Percentiles rank a stretch among this genome's conserved stretches.
Conservation (phyloP, 805 yeast species). For the Candida bentonensis region DNA sequence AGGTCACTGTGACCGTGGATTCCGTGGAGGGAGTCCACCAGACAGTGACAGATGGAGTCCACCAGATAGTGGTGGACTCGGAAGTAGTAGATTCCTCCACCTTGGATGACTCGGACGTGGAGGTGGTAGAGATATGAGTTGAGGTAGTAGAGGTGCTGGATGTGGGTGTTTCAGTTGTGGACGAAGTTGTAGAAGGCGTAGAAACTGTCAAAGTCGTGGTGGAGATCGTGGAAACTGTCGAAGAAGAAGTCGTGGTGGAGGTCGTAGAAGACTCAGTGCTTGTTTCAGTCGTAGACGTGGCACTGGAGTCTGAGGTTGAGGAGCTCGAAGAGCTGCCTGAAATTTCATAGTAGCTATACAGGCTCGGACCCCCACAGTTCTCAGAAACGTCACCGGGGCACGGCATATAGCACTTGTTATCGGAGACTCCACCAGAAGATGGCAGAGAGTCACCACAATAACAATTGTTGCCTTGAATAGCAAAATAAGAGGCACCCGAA, state of each 20-base stretch:
- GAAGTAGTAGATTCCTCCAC: too few species aligned
- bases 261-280: too few species aligned
- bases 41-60: neutral
- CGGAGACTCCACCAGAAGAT: neutral
- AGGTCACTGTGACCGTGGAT: too few species aligned
- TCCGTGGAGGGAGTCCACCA: neutral
- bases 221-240: too few species aligned
- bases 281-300: too few species aligned
- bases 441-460: neutral
- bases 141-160: neutral
- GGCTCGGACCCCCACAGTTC: neutral
- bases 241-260: too few species aligned
- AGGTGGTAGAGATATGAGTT: neutral
- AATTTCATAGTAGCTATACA: neutral
- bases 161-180: neutral
- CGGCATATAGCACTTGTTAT: neutral
- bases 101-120: neutral
- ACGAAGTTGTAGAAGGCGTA: too few species aligned
- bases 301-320: too few species aligned
- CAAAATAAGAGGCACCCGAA: neutral
- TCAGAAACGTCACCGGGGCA: neutral
- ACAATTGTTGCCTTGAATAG: neutral
- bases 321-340: neutral
- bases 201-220: too few species aligned
- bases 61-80: neutral